phyloP scores from a whole-genome alignment of 2,329 filamentous ascomycete genomes.

The Aspergillus pseudotamarii region DNA sequence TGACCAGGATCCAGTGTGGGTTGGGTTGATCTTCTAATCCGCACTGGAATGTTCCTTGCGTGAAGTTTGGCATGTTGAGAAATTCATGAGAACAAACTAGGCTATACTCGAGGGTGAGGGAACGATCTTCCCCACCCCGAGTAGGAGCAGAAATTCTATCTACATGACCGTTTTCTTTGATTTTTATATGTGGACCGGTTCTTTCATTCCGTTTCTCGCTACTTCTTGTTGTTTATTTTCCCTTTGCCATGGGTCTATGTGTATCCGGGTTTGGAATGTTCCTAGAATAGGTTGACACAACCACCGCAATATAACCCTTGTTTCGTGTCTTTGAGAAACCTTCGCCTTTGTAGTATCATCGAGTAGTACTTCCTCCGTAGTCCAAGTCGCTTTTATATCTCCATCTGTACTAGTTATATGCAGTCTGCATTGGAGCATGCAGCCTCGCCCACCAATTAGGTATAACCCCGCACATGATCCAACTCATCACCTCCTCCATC shows the following conservation, averaged over 20 bases:
- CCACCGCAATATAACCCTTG: not conserved
- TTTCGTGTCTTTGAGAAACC: not conserved
- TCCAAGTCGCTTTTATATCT: too few relatives aligned
- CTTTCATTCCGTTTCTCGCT: not conserved
- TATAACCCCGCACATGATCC: not conserved
- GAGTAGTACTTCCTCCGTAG: too few relatives aligned
- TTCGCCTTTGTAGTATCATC: not conserved
- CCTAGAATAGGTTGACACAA: not conserved
- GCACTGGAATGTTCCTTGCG: not conserved
- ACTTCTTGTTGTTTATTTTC: not conserved
- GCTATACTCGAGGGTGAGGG: not conserved
- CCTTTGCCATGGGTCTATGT: fast-evolving
- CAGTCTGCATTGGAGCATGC: too few relatives aligned
- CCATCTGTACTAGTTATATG: not conserved
- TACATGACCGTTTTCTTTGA: not conserved
- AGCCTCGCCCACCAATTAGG: not conserved
- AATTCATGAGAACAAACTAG: not conserved
- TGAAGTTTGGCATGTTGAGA: not conserved
- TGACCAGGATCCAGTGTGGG: not conserved
- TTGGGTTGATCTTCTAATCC: not conserved
- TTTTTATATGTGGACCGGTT: not conserved
- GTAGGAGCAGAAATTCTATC: not conserved
- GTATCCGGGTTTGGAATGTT: not conserved
- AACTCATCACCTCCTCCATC: not conserved
- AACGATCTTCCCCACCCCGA: not conserved